These are phyloP conservation scores for Monosporascus cannonballus DNA, from an alignment of 2,329 filamentous ascomycete genomes.

Conservation along the genomic window DNA sequence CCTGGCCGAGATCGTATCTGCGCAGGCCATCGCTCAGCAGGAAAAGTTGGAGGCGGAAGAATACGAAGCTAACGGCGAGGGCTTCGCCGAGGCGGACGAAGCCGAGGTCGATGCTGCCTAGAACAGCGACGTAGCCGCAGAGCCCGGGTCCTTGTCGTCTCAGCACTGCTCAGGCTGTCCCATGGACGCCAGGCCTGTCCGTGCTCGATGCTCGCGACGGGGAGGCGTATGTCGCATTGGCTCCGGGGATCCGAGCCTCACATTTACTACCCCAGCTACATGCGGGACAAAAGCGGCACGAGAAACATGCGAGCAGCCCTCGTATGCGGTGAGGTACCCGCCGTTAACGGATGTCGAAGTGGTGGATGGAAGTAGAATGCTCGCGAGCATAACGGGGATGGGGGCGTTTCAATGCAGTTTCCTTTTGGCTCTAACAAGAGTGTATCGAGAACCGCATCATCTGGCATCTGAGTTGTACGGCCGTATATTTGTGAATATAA, in stretches of 20 bases:
- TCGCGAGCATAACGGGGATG: not conserved
- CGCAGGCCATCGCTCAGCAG: conserved; percentile 92
- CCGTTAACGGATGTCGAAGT: not conserved
- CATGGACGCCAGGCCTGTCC: not conserved
- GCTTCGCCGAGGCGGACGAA: conserved; percentile 45
- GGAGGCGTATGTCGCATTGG: not conserved
- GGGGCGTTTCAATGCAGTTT: not conserved
- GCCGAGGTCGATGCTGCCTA: conserved; percentile 30
- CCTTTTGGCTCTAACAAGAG: not conserved
- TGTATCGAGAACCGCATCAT: not conserved
- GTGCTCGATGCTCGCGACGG: not conserved
- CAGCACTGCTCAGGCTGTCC: not conserved
- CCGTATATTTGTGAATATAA: conserved; percentile 1
- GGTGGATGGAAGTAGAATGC: not conserved
- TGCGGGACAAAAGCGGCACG: not conserved
- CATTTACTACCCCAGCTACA: not conserved
- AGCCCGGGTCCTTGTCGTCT: not conserved
- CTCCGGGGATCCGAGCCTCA: not conserved
- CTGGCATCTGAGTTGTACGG: conserved; percentile 4
- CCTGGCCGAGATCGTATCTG: conserved; percentile 94
- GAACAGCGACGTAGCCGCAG: conserved; percentile 11
- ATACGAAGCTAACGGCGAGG: conserved; percentile 38
- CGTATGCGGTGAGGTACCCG: not conserved
- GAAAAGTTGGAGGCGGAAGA: conserved; percentile 60
- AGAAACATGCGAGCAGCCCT: not conserved